Base-by-base conservation (phyloP, 2,329 filamentous ascomycete species). In the Arthrobotrys entomopaga region DNA sequence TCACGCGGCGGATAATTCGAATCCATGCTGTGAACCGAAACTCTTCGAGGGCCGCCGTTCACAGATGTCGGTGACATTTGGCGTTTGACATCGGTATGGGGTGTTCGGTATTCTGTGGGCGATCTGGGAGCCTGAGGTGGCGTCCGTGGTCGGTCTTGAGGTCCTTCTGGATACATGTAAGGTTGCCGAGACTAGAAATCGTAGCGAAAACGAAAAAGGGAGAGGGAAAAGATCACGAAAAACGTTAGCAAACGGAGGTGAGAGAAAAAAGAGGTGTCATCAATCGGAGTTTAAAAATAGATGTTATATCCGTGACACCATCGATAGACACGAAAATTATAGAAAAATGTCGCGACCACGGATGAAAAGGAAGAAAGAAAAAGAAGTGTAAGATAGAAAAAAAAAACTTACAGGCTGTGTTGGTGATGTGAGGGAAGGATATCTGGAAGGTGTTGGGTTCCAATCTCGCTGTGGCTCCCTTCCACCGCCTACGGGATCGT, bases 51-150 rank as follows among this genome's bases (percentile, higher is more conserved):
- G 48, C 69, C 69, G 34, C 61, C 69, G 26, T 69, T 67, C 2
- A 69, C 34, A 15, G 71, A 69, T 15, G 48, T 65, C 8, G 71
- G 71, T 16, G 71, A 75, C 71, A 67, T 75, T 34, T 67, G 71
- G 34, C 65, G 64, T 64, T 69, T 67, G 29, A 48, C 46, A 53
- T 67, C 63, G 52, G 34, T 52, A 42, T 75, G 71, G 20, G 71
- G 71, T 16, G 63, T 67, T 34, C 65, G 58, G 16, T 69, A 67
- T 43, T 75, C 71, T 7, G 59, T 65, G 34, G 71, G 71, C 11
- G 71, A 75, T 59, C 71, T 69, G 56, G 69, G 69, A 40, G 57
- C 54, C 64, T 67, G 65, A 22, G 71, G 57, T n/a, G 71, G 71
- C 61, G 69, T 73, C 50, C 69, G 69, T 34, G 71, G 65, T 61